A percentile compares a stretch with the other conserved stretches of the same genome.
Evolutionary conservation across 176 grass and related monocot species (phyloP).

Genomic region (Ampelocalamus luodianensis): DNA sequence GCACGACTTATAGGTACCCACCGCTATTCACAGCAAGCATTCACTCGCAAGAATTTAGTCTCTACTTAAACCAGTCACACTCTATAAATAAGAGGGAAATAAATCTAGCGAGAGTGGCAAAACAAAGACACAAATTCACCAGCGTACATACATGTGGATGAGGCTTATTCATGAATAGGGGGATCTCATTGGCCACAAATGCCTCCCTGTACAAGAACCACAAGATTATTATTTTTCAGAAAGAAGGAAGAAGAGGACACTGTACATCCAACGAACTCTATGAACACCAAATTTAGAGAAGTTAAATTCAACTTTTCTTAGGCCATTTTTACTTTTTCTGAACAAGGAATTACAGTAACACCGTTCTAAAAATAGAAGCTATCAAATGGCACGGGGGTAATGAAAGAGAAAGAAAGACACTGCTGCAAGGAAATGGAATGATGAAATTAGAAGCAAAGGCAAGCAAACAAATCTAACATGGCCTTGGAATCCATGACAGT

Average conservation of each 20-base stretch:
- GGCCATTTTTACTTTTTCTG: not conserved
- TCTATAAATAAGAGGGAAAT: constrained; percentile 25
- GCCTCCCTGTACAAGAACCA: constrained; percentile 43
- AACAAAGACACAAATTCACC: constrained; percentile 31
- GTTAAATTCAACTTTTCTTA: not conserved
- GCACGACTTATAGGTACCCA: not conserved
- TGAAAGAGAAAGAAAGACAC: not conserved
- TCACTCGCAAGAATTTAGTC: not conserved
- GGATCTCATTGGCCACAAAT: constrained; percentile 14
- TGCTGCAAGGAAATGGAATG: constrained; percentile 3
- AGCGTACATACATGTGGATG: constrained; percentile 39
- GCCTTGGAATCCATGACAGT: constrained; percentile 26
- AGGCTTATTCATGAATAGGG: constrained; percentile 28
- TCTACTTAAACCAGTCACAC: not conserved
- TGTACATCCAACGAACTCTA: not conserved
- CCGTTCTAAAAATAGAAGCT: not conserved
- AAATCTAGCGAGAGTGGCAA: not conserved
- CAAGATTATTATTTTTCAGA: constrained; percentile 16
- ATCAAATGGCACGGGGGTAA: not conserved
- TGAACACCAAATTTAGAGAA: not conserved
- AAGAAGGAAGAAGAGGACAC: not conserved
- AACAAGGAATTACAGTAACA: not conserved
- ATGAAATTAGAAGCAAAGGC: not conserved
- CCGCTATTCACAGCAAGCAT: not conserved
- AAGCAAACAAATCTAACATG: constrained; percentile 45